Evolutionary conservation across 169 alveolate genomes (phyloP).

Genomic region (Plasmodium ovale): DNA sequence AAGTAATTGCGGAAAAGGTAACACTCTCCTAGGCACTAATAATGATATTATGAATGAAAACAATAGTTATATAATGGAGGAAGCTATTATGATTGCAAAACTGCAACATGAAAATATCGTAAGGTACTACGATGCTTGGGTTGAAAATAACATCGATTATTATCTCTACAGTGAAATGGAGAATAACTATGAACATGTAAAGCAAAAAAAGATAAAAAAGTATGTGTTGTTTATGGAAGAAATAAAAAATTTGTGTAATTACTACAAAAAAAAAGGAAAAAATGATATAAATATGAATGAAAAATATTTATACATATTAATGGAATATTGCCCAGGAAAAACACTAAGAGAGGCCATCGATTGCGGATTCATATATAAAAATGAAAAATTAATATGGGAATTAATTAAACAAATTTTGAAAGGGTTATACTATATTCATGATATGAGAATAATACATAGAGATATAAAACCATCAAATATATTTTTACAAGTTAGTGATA

Average conservation of each 20-base stretch:
- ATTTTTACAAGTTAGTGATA: constrained; percentile 84
- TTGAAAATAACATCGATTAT: constrained; percentile 83
- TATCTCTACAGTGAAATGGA: constrained; percentile 34
- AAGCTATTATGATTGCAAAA: constrained; percentile 89
- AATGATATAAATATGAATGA: constrained; percentile 67
- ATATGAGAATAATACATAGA: constrained; percentile 89
- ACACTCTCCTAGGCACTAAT: constrained; percentile 53
- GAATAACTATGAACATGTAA: background rate
- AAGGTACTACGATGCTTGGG: constrained; percentile 90
- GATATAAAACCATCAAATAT: constrained; percentile 90
- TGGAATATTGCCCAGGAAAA: constrained; percentile 90
- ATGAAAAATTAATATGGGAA: constrained; percentile 83
- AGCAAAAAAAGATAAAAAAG: constrained; percentile 10
- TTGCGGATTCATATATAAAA: constrained; percentile 79
- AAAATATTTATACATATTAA: constrained; percentile 85
- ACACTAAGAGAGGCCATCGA: constrained; percentile 84
- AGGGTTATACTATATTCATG: constrained; percentile 89
- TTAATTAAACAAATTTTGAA: constrained; percentile 86
- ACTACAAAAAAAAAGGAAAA: constrained; percentile 57
- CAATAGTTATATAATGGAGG: constrained; percentile 81
- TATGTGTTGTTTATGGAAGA: constrained; percentile 34
- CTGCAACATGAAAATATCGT: constrained; percentile 88
- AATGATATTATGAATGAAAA: constrained; percentile 74
- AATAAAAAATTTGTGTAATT: constrained; percentile 28
- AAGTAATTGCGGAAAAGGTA: background rate